Base-by-base conservation (phyloP, 2,329 filamentous ascomycete species). In the Nigrospora oryzae region DNA sequence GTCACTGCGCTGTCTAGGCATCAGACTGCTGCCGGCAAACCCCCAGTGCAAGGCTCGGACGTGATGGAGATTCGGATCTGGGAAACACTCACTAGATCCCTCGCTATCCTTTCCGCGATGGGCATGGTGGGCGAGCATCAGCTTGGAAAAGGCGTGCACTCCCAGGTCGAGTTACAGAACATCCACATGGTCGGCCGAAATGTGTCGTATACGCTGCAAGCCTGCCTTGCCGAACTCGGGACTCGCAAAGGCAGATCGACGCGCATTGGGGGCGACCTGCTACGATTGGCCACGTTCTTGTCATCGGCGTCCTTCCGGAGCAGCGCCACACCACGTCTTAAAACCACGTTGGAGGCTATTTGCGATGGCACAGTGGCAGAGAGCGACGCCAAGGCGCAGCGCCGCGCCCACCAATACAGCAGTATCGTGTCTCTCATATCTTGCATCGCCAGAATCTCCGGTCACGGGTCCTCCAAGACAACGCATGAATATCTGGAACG, bases 81-180 rank as follows among this genome's bases (percentile, higher is more conserved):
- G 11, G 65, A 64, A n/a, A 68, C 65, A 5, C 59, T 73, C 14
- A 58, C 64, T 33, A 69, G 67, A 39, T 53, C 65, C 13, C 50
- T 74, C 28, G 64, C 66, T 31, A 67, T 65, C 13, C 53, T 74
- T 11, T 56, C 63, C 11, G 51, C 58, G 17, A 60, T 62, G 57
- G 51, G 52, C 32, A 47, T 49, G 2, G 46, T 60, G 30, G 54
- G 54, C 45, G 56, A 60, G 43, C 52, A 50, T 16, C 53, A 56
- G 37, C 45, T 54, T 14, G 34, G 39, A 13, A 46, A 49, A 15
- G 11, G 45, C 38, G 23, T 33, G 17, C 44, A 51, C 42, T 46
- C 46, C 32, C 39, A 51, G 30, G 23, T 28, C 23, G 51, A 56
- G 38, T 44, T 43, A 14, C 42, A 42, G 14, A 56, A 50, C 36